Conservation (phyloP, 2,329 filamentous ascomycete species). For the Phialemoniopsis sp. region DNA sequence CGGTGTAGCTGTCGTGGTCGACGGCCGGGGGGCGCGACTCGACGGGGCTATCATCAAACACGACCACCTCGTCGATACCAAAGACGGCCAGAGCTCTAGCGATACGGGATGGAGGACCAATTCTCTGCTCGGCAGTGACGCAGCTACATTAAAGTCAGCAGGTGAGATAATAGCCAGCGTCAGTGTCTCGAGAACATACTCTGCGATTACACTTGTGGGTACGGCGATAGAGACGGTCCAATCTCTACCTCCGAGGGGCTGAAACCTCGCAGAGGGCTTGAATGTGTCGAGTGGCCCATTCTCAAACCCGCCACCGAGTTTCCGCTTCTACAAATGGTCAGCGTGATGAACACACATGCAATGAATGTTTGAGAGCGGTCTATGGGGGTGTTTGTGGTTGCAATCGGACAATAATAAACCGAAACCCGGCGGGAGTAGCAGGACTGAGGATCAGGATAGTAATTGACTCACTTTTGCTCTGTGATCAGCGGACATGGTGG, state of each 20-base stretch:
- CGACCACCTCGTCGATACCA: conserved; percentile 76
- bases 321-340: conserved; percentile 40
- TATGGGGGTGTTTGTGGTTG: conserved; percentile 2
- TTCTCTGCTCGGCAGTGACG: conserved; percentile 71
- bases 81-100: conserved; percentile 81
- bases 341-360: not conserved
- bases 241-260: conserved; percentile 57
- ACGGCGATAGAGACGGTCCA: conserved; percentile 77
- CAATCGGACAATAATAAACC: not conserved
- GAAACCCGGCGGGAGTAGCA: no score
- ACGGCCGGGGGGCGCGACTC: conserved; percentile 40
- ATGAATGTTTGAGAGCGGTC: conserved; percentile 4
- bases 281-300: conserved; percentile 46
- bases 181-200: conserved; percentile 45
- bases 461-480: no score
- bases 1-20: conserved; percentile 56
- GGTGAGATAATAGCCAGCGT: not conserved
- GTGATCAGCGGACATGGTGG: no score
- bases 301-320: conserved; percentile 29
- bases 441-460: no score
- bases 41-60: conserved; percentile 67
- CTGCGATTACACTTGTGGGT: conserved; percentile 72
- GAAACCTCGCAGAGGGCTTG: conserved; percentile 67
- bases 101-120: conserved; percentile 67
- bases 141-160: conserved; percentile 45